Conservation (phyloP, 768 basidiomycete genomes). For the Amyloporia xantha region DNA sequence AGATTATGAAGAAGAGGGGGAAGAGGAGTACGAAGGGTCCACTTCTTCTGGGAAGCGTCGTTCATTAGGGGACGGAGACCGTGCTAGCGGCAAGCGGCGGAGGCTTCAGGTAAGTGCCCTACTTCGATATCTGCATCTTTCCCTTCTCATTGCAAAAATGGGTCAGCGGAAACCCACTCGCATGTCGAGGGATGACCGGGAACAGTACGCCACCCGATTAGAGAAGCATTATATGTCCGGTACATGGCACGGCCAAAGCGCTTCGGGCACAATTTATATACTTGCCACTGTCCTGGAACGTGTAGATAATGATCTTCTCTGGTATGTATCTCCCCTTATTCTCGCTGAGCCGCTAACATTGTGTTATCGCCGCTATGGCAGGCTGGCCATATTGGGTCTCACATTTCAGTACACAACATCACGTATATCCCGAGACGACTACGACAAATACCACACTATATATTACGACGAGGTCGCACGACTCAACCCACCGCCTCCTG, state of each 20-base stretch:
- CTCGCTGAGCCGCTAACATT: background rate
- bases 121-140: conserved; percentile 6
- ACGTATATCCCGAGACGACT: conserved; percentile 79
- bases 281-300: conserved; percentile 88
- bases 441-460: conserved; percentile 73
- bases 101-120: conserved; percentile 39
- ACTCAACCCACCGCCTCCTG: conserved; percentile 62
- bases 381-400: conserved; percentile 89
- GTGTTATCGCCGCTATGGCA: conserved; percentile 22
- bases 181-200: conserved; percentile 65
- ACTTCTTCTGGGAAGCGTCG: conserved; percentile 44
- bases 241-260: conserved; percentile 85
- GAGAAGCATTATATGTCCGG: conserved; percentile 82
- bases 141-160: background rate
- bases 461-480: conserved; percentile 92
- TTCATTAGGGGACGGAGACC: conserved; percentile 33
- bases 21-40: conserved; percentile 35
- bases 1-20: conserved; percentile 39
- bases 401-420: conserved; percentile 89
- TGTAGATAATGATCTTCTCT: conserved; percentile 89
- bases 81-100: conserved; percentile 48
- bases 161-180: conserved; percentile 40
- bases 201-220: conserved; percentile 53
- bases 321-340: conserved; percentile 40
- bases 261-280: conserved; percentile 81